Base-by-base conservation (phyloP, 116 monocot species). In the Iris pallida region DNA sequence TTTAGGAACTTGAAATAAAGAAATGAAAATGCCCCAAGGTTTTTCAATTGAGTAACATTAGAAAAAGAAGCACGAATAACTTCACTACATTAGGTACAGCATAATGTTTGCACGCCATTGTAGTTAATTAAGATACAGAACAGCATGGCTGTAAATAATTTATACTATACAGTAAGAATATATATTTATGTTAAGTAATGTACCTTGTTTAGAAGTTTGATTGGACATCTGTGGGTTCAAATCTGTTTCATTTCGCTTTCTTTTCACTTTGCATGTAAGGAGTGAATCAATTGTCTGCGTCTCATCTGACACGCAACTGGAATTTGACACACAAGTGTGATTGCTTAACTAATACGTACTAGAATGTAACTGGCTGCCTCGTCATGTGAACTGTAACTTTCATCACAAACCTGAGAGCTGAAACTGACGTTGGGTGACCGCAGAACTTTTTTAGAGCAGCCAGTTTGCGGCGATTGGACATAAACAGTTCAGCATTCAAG, bases 281-380 rank as follows among this genome's bases (percentile, higher is more conserved):
- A 93, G 88, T 12, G 83, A 78, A 80, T 93, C 93, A 66, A 93
- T 71, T 42, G 98, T 98, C 64, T 97, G 97, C 76, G 81, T 73
- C 52, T 76, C 90, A 86, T 98, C 98, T 73, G 84, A 76, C 66
- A 90, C 81, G 75, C 90, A 90, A 64, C 98, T 98, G 81, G 49
- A 41, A 78, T 42, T 63, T 48, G 5, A 43, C 16, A 20, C 9
- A 65, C 0, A 45, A 30, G 30, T 30, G 30, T 30, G 30, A 30
- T 3, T 30, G 30, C 30, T 30, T 30, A 30, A 30, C 30, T 30
- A 30, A 30, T 30, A 30, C 30, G 30, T 30, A 30, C 30, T 30
- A 30, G 30, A 30, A 30, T 30, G 30, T 30, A 30, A 30, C 30
- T 30, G 3, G 3, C 30, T 30, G 30, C 3, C 30, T 30, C 30